Percentiles rank a stretch among this genome's conserved stretches.
Conservation (phyloP, 2,329 filamentous ascomycete species). For the Karstenula rhodostoma region DNA sequence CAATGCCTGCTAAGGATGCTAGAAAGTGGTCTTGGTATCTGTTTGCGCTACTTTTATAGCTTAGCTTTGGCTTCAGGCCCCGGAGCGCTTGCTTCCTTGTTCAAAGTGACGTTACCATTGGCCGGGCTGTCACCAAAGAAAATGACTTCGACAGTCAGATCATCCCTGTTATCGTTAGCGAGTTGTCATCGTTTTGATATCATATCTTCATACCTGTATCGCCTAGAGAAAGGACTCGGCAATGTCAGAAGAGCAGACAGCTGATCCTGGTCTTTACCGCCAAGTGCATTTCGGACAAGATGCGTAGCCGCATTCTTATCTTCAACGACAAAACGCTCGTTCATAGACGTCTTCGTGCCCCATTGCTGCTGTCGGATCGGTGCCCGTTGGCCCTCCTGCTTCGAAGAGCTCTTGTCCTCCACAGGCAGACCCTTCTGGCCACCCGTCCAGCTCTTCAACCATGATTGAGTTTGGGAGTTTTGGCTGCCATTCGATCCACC, state of each 20-base stretch:
- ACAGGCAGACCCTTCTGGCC: constrained; percentile 73
- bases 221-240: constrained; percentile 86
- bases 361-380: constrained; percentile 92
- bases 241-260: constrained; percentile 90
- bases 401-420: constrained; percentile 61
- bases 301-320: constrained; percentile 98
- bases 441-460: constrained; percentile 75
- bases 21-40: neutral
- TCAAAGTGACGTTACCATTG: constrained; percentile 80
- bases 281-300: constrained; percentile 91
- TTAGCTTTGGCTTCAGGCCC: constrained; percentile 58
- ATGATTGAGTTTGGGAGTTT: constrained; percentile 60
- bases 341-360: constrained; percentile 77
- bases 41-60: constrained; percentile 42
- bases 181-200: constrained; percentile 1
- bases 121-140: constrained; percentile 89
- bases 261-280: constrained; percentile 92
- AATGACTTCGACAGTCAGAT: constrained; percentile 96
- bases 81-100: constrained; percentile 82
- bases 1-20: constrained; percentile 3
- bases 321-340: constrained; percentile 88
- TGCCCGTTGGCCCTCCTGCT: constrained; percentile 72
- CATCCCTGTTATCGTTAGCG: constrained; percentile 69
- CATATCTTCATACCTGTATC: constrained; percentile 74
- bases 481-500: constrained; percentile 46